Evolutionary conservation across 495 filamentous ascomycete genomes (phyloP).

Genomic region (Cercophora sp.): DNA sequence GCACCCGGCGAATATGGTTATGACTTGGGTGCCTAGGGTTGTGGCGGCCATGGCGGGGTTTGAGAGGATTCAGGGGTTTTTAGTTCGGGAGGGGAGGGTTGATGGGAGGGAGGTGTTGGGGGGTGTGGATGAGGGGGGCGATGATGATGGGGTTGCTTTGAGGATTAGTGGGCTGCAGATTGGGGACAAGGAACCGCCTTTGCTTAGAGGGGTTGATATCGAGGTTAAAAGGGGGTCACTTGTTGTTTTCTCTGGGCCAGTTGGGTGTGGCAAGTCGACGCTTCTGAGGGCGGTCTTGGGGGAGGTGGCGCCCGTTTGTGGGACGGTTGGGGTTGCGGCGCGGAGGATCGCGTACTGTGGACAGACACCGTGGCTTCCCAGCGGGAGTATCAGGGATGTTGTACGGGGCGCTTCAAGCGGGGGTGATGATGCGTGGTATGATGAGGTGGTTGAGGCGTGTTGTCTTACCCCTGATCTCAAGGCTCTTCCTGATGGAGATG

Average conservation of each 20-base stretch:
- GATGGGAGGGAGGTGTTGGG: not conserved
- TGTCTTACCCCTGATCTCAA: conserved; percentile 52
- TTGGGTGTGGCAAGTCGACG: conserved; percentile 55
- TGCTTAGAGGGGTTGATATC: conserved; percentile 14
- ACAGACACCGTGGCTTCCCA: conserved; percentile 52
- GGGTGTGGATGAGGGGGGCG: not conserved
- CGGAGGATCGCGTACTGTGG: conserved; percentile 34
- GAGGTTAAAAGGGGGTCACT: conserved; percentile 9
- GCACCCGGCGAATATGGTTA: conserved; percentile 41
- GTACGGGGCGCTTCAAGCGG: conserved; percentile 19
- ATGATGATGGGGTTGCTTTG: not conserved
- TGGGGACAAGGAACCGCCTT: conserved; percentile 4
- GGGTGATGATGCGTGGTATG: conserved; percentile 54
- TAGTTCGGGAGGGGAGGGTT: not conserved
- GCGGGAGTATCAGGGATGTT: conserved; percentile 54
- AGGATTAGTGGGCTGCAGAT: not conserved
- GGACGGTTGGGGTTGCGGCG: conserved; percentile 33
- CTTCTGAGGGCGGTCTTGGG: conserved; percentile 53
- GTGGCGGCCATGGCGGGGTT: conserved; percentile 30
- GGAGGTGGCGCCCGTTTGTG: conserved; percentile 43
- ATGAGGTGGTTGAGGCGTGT: conserved; percentile 51
- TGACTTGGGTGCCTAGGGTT: conserved; percentile 35
- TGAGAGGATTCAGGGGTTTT: conserved; percentile 32
- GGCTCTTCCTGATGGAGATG: conserved; percentile 51
- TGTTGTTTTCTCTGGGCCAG: conserved; percentile 34